Evolutionary conservation across 1,284 basidiomycete genomes (phyloP), one percentile per base, ranked within the genome.

Genomic region (Phlebopus sp.): DNA sequence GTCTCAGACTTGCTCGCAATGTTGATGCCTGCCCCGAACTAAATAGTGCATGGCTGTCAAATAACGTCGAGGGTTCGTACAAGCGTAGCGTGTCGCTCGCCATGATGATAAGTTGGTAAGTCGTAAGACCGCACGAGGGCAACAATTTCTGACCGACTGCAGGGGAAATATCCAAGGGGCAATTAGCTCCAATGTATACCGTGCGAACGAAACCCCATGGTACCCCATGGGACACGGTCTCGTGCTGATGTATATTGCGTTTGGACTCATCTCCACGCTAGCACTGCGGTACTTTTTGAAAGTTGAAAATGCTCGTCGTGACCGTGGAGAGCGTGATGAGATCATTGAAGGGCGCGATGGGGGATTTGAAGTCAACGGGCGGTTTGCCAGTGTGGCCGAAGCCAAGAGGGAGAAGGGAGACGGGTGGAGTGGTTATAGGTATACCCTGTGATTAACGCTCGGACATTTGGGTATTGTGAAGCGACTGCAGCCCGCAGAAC

Each of bases 51-150:
- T 86, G 85, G 81, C 77, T 81, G 29, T 81, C 81, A 25, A 84
- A 84, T 56, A 87, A 86, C 57, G 77, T 85, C 14, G 85, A 89
- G 68, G 84, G 86, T 6, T 76, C 79, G 0, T 90, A 89, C 66
- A 89, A 89, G 57, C 81, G 86, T 18, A 83, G 82, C 53, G 85
- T 87, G 1, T 77, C 83, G 0, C 69, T 88, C 19, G 87, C 74
- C 1, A 83, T 86, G 81, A 76, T 81, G 5, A 84, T 86, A 47
- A 76, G 79, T 47, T 79, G 76, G 80, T 81, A 52, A 56, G 78
- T 68, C 38, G 18, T 5, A 32, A 34, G 19, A 7, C 2, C 29
- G 21, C 25, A 29, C 7, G 42, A 5, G 15, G 8, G 11, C 11
- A 25, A 48, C 37, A 25, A 27, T 13, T 14, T 14, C 38, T 30